Evolutionary conservation across 257 asterid species (phyloP).

Genomic region (Jacaranda mimosifolia): DNA sequence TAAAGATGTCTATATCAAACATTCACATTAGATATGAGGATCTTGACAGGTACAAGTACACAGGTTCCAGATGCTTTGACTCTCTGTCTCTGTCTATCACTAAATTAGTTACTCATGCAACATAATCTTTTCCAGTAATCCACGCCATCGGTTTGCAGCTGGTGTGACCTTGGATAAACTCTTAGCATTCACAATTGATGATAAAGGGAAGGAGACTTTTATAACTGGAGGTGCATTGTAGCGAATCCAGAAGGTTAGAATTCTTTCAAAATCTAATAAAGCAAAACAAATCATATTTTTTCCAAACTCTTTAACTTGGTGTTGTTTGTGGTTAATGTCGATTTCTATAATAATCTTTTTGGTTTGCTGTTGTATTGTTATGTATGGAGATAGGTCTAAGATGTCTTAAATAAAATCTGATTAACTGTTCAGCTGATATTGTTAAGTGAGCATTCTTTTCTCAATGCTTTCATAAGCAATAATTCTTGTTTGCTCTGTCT

Average conservation of each 20-base stretch:
- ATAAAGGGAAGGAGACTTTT: conserved; percentile 85
- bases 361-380: conserved; percentile 15
- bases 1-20: conserved; percentile 93
- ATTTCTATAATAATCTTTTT: not conserved
- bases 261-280: no score
- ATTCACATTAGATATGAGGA: conserved; percentile 98
- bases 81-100: conserved; percentile 3
- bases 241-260: conserved; percentile 79
- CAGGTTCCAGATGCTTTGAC: conserved; percentile 31
- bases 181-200: conserved; percentile 91
- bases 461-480: conserved; percentile 9
- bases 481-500: conserved; percentile 6
- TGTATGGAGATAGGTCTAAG: not conserved
- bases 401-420: conserved; percentile 8
- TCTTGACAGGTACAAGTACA: conserved; percentile 93
- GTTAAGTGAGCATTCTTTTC: not conserved
- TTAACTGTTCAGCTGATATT: conserved; percentile 23
- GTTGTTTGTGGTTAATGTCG: conserved; percentile 1
- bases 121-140: conserved; percentile 63
- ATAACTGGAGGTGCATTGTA: conserved; percentile 90
- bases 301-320: conserved; percentile 8
- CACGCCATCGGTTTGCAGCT: conserved; percentile 94
- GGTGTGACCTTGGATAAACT: conserved; percentile 90
- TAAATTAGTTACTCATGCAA: conserved; percentile 30
- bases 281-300: no score